Evolutionary conservation across 129 eudicot genomes (phyloP).

Genomic region (Dittrichia graveolens): DNA sequence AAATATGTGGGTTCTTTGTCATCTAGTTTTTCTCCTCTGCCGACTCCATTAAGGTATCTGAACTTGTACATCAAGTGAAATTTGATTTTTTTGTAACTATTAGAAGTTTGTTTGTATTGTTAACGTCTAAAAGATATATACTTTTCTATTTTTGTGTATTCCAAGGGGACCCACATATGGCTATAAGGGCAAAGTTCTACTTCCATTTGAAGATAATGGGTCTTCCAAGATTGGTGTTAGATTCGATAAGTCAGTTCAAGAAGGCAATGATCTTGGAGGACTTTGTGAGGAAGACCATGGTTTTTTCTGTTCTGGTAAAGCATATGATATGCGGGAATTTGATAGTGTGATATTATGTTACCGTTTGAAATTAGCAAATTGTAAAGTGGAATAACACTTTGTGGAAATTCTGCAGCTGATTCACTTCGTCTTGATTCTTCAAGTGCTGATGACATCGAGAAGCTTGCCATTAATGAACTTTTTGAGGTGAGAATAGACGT

Average conservation of each 20-base stretch:
- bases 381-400: neutral
- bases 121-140: neutral
- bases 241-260: conserved; percentile 79
- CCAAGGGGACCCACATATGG: conserved; percentile 80
- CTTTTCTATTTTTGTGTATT: neutral
- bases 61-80: neutral
- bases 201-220: conserved; percentile 79
- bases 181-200: conserved; percentile 80
- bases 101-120: neutral
- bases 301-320: conserved; percentile 83
- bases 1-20: conserved; percentile 70
- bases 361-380: neutral
- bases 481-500: conserved; percentile 53
- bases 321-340: neutral
- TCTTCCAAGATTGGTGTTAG: conserved; percentile 92
- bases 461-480: conserved; percentile 75
- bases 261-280: conserved; percentile 95
- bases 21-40: conserved; percentile 51
- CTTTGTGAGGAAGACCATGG: conserved; percentile 85
- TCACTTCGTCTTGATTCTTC: conserved; percentile 74
- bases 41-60: conserved; percentile 62
- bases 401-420: conserved; percentile 58
- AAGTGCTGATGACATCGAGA: conserved; percentile 64
- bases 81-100: neutral
- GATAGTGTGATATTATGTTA: conserved; percentile 5